These are phyloP conservation scores for Dactylellina haptotyla DNA, from an alignment of 2,329 filamentous ascomycete genomes.

Conservation along the genomic window DNA sequence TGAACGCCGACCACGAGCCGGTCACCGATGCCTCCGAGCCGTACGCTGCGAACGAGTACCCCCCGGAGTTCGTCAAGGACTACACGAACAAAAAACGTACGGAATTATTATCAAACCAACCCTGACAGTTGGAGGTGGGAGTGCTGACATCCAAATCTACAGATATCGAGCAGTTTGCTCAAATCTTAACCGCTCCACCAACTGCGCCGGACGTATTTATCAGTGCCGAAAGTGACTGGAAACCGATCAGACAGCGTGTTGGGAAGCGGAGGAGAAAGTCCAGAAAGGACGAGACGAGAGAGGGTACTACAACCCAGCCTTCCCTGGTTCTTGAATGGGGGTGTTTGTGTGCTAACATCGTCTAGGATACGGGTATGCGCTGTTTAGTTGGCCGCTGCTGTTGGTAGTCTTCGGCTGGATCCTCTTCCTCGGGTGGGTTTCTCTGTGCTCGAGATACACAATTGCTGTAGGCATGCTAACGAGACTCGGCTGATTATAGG, in stretches of 20 bases:
- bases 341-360: too few species aligned
- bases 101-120: neutral
- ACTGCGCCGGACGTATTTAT: constrained; percentile 69
- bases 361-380: constrained; percentile 77
- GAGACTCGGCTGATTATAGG: constrained; percentile 58
- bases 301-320: too few species aligned
- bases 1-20: constrained; percentile 25
- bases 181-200: constrained; percentile 56
- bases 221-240: constrained; percentile 94
- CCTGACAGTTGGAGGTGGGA: neutral
- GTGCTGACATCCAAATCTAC: neutral
- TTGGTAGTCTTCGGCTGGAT: constrained; percentile 84
- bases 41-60: constrained; percentile 51
- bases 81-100: constrained; percentile 49
- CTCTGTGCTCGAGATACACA: too few species aligned
- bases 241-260: constrained; percentile 81
- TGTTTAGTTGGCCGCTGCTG: constrained; percentile 93
- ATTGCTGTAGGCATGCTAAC: neutral
- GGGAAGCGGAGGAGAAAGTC: constrained; percentile 63
- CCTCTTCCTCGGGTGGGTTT: constrained; percentile 67
- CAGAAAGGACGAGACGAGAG: constrained; percentile 86
- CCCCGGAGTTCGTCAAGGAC: constrained; percentile 47
- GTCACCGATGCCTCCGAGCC: constrained; percentile 50
- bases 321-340: neutral
- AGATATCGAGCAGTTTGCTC: constrained; percentile 58